Conservation (phyloP, 805 yeast species). For the Suhomyces faveliae region DNA sequence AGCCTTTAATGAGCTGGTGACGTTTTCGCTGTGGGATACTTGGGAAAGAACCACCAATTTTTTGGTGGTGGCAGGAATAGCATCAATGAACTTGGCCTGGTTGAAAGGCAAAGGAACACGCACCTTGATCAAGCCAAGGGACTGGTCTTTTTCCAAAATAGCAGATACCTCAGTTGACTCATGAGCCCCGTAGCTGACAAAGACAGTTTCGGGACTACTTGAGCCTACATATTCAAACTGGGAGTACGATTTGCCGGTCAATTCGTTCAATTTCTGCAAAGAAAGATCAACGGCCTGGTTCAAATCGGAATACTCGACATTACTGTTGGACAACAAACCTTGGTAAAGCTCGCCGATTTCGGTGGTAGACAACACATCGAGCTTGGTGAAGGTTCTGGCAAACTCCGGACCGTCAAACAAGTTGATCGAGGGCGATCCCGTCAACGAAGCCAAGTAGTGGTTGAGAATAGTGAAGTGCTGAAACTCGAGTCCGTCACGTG, state of each 20-base stretch:
- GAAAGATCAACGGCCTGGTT: constrained; percentile 45
- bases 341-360: constrained; percentile 40
- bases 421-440: constrained; percentile 60
- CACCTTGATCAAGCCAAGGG: constrained; percentile 67
- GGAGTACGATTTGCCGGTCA: constrained; percentile 52
- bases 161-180: constrained; percentile 57
- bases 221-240: constrained; percentile 74
- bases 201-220: constrained; percentile 63
- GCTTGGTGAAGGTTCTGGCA: constrained; percentile 49
- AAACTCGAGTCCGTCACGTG: constrained; percentile 51
- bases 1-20: constrained; percentile 54
- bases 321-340: constrained; percentile 28
- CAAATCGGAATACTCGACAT: constrained; percentile 20
- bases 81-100: constrained; percentile 52
- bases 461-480: constrained; percentile 68
- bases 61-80: constrained; percentile 58
- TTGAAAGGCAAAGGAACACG: constrained; percentile 84
- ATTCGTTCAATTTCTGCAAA: constrained; percentile 49
- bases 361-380: constrained; percentile 44
- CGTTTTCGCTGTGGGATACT: constrained; percentile 25
- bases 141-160: constrained; percentile 47
- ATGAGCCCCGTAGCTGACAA: constrained; percentile 75
- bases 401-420: constrained; percentile 79
- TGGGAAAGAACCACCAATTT: constrained; percentile 71
- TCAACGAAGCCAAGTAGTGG: constrained; percentile 52